These are phyloP conservation scores for Boechera divaricarpa DNA, from an alignment of 345 rosid genomes.

Conservation along the genomic window DNA sequence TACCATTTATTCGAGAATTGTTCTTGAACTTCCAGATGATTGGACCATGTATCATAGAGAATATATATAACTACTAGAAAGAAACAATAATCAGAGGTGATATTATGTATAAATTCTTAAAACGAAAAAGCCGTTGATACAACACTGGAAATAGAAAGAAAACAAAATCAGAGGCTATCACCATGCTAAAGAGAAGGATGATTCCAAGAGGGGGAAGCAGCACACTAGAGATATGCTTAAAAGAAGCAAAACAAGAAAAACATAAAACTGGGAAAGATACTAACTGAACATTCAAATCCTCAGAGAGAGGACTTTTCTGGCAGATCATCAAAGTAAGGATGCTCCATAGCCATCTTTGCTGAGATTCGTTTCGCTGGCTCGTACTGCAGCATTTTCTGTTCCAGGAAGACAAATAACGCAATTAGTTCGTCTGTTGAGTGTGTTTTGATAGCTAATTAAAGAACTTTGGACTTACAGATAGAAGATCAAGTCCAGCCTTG, in stretches of 20 bases:
- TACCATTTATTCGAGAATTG: constrained; percentile 7
- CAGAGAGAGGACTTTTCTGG: constrained; percentile 59
- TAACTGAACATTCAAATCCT: constrained; percentile 21
- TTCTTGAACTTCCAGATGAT: no score
- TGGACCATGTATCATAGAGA: neutral
- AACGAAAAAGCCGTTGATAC: constrained; percentile 1
- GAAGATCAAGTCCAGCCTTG: constrained; percentile 71
- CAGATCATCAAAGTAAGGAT: constrained; percentile 85
- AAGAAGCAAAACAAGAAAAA: constrained; percentile 49
- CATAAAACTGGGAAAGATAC: neutral
- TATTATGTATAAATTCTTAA: neutral
- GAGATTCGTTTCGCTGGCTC: constrained; percentile 88
- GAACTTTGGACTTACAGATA: constrained; percentile 57
- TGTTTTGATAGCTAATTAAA: neutral
- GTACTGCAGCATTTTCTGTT: constrained; percentile 93
- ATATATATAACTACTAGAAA: neutral
- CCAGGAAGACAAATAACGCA: neutral
- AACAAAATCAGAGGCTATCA: neutral
- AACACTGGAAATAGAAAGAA: constrained; percentile 24
- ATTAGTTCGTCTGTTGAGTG: constrained; percentile 23
- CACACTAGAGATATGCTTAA: constrained; percentile 55
- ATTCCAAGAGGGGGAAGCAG: constrained; percentile 17
- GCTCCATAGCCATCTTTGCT: constrained; percentile 95
- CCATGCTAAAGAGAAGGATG: neutral
- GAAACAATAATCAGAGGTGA: no score